A percentile compares a stretch with the other conserved stretches of the same genome.
These are phyloP conservation scores for Candida berthetii DNA, from an alignment of 805 yeast genomes.

Conservation along the genomic window DNA sequence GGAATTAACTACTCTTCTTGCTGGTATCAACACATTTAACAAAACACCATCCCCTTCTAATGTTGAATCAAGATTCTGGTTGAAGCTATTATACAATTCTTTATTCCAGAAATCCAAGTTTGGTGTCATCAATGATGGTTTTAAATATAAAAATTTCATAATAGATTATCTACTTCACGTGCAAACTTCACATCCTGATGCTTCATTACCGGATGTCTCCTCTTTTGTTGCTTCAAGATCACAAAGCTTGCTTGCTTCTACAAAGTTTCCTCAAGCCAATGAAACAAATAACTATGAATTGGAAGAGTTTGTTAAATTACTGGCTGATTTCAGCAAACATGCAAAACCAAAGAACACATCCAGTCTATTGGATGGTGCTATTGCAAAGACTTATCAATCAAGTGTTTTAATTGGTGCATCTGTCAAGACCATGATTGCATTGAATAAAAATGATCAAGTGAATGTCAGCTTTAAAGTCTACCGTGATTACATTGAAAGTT, in stretches of 20 bases:
- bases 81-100: conserved; percentile 7
- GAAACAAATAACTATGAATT: conserved; percentile 22
- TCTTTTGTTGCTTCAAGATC: conserved; percentile 9
- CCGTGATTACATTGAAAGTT: conserved; percentile 31
- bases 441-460: conserved; percentile 14
- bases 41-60: conserved; percentile 12
- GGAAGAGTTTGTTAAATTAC: conserved; percentile 26
- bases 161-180: conserved; percentile 8
- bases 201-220: conserved; percentile 3
- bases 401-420: conserved; percentile 26
- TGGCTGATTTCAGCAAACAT: conserved; percentile 10
- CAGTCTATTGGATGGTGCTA: conserved; percentile 24
- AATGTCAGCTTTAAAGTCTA: conserved; percentile 33
- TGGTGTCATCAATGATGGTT: conserved; percentile 1
- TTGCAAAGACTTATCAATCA: conserved; percentile 42
- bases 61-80: conserved; percentile 16
- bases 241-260: conserved; percentile 11
- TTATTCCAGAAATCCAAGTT: neutral
- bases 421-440: conserved; percentile 23
- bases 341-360: conserved; percentile 9
- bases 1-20: neutral
- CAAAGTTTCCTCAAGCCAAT: conserved; percentile 40
- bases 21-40: conserved; percentile 8
- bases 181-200: neutral
- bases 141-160: conserved; percentile 11